These are phyloP conservation scores for Amphichorda felina DNA, from an alignment of 2,329 filamentous ascomycete genomes.

Conservation along the genomic window DNA sequence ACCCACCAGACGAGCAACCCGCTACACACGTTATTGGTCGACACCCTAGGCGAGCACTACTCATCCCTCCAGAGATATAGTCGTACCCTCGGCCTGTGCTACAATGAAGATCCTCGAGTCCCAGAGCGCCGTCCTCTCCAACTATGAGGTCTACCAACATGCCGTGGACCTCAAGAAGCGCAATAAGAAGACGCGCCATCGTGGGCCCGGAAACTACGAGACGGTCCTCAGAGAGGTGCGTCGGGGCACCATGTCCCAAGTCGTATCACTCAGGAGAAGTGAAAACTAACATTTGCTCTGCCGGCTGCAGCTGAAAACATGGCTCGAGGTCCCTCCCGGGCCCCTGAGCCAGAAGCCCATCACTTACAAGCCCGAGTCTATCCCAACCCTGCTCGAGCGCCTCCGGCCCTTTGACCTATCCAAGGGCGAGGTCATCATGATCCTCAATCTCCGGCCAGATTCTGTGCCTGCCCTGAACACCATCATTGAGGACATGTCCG, in stretches of 20 bases:
- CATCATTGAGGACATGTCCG: conserved; percentile 53
- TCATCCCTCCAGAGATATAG: too few species aligned
- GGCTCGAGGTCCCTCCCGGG: conserved; percentile 21
- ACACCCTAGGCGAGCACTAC: too few species aligned
- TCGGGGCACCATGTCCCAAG: conserved; percentile 13
- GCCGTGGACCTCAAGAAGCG: conserved; percentile 41
- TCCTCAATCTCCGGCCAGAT: conserved; percentile 52
- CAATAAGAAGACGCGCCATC: conserved; percentile 36
- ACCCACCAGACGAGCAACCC: too few species aligned
- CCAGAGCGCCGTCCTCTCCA: conserved; percentile 57
- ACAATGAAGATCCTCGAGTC: conserved; percentile 62
- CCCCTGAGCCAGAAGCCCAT: conserved; percentile 43
- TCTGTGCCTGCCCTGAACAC: conserved; percentile 46
- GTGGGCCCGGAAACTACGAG: conserved; percentile 43
- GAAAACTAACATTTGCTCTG: conserved; percentile 1
- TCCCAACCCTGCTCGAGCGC: conserved; percentile 39
- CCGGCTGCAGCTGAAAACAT: conserved; percentile 1
- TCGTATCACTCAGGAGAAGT: neutral
- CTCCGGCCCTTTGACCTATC: conserved; percentile 47
- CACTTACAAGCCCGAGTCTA: conserved; percentile 39
- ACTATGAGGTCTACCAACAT: conserved; percentile 62
- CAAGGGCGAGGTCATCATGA: conserved; percentile 59
- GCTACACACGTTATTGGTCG: too few species aligned
- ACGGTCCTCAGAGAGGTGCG: conserved; percentile 57
- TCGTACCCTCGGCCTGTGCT: too few species aligned